Conservation (phyloP, 2,329 filamentous ascomycete genomes). For the Cladophialophora exuberans region DNA sequence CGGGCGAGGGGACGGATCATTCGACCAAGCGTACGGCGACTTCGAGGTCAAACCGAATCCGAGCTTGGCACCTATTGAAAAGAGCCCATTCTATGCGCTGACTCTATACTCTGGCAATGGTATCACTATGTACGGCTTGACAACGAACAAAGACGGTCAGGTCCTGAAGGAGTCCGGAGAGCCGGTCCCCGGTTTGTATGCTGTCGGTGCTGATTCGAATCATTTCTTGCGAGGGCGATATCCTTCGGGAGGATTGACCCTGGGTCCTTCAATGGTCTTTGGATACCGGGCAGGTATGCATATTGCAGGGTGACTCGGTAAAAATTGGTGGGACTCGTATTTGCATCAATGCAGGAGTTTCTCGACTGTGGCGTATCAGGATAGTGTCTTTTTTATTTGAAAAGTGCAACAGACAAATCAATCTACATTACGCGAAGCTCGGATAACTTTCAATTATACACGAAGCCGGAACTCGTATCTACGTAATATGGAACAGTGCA, state of each 20-base stretch:
- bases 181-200: conserved; percentile 40
- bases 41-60: conserved; percentile 36
- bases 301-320: neutral
- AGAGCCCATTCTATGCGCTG: conserved; percentile 40
- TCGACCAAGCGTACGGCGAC: conserved; percentile 41
- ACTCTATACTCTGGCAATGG: conserved; percentile 42
- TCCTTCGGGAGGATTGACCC: conserved; percentile 41
- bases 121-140: conserved; percentile 43
- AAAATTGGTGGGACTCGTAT: neutral
- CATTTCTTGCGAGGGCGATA: conserved; percentile 42
- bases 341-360: neutral
- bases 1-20: conserved; percentile 37
- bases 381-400: no score
- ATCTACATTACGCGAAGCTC: no score
- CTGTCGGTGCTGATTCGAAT: conserved; percentile 41
- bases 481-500: no score
- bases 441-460: no score
- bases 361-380: neutral
- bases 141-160: conserved; percentile 40
- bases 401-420: no score
- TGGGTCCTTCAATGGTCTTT: conserved; percentile 45
- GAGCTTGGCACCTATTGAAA: conserved; percentile 38
- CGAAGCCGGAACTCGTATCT: no score
- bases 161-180: conserved; percentile 34
- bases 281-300: conserved; percentile 22